A percentile compares a stretch with the other conserved stretches of the same genome.
These are phyloP conservation scores for Xylaria sp. DNA, from an alignment of 2,329 filamentous ascomycete genomes.

Conservation along the genomic window DNA sequence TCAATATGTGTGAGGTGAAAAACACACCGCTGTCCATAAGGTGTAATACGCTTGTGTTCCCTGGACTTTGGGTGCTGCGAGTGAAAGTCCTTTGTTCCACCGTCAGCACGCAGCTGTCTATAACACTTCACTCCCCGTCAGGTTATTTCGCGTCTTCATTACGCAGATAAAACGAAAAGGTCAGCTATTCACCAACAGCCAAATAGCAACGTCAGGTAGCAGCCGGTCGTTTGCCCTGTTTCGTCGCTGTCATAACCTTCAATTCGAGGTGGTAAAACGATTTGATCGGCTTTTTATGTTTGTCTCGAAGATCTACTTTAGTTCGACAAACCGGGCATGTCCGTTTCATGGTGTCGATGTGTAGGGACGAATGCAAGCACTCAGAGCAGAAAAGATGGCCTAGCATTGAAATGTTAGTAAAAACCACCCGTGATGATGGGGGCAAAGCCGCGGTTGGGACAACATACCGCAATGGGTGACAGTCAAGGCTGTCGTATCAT, in stretches of 20 bases:
- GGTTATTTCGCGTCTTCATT: conserved; percentile 32
- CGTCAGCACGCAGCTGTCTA: background rate
- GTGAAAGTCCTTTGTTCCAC: background rate
- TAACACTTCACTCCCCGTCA: background rate
- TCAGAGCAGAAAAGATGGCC: conserved; percentile 69
- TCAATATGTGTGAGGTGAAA: background rate
- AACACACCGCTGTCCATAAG: background rate
- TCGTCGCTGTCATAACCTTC: conserved; percentile 64
- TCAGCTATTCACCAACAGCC: background rate
- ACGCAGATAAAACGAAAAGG: conserved; percentile 22
- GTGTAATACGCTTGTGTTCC: background rate
- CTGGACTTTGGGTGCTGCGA: background rate
- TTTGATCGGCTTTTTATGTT: conserved; percentile 49
- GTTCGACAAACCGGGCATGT: conserved; percentile 69
- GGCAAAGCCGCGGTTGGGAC: background rate
- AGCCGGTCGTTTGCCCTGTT: conserved; percentile 54
- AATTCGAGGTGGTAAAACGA: conserved; percentile 65
- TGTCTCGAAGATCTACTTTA: conserved; percentile 57
- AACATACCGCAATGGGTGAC: conserved; percentile 70
- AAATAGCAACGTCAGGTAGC: conserved; percentile 14
- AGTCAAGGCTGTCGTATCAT: conserved; percentile 61
- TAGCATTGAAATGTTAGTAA: conserved; percentile 37
- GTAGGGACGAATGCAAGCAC: conserved; percentile 65
- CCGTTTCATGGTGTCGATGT: conserved; percentile 60
- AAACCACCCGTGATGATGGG: background rate